Base-by-base conservation (phyloP, 345 rosid species). In the Eucalyptus tenuipes region DNA sequence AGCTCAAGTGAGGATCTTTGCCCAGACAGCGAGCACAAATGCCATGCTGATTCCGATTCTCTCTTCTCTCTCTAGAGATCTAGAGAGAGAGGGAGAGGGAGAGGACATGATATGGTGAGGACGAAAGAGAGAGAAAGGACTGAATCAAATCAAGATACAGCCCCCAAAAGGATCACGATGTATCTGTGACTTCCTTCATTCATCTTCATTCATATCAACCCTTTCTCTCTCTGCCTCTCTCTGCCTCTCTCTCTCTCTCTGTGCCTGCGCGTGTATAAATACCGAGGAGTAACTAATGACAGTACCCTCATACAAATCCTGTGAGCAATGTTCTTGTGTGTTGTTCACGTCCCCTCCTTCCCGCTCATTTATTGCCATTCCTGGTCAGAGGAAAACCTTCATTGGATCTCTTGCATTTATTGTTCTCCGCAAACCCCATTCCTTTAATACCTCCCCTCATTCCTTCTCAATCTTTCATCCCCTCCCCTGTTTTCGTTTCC, bases 151-250 rank as follows among this genome's bases (percentile, higher is more conserved):
- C 92, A 88, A 87, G 85, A 85, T 50, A 89, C 68, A 89, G 87
- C 90, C 91, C 92, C 90, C 88, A 93, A 89, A 92, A 92, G 90
- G 92, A 95, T 94, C 96, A 94, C 96, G 93, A 93, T 93, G 91
- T 93, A 93, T 94, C 92, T 91, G 95, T 94, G 97, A 94, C 89
- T 92, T 87, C 57, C 42, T 16, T 10, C 49, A 49, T 15, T 57
- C 53, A 31, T 59, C 61, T 61, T 52, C 33, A 37, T 33, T 75
- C 42, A 47, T 68, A 71, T 71, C 37, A 85, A 14, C 13, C 66
- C 12, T 14, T 9, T 22, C 20, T 61, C 48, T 31, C 50, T 42
- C 44, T 42, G 8, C 7, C 8, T 8, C 44, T 42, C 44, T 25
- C 20, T 49, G 24, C n/a, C n/a, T 61, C 55, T 42, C 29, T 66